phyloP scores from a whole-genome alignment of 2,329 filamentous ascomycete genomes.

The Diaporthe nobilis region DNA sequence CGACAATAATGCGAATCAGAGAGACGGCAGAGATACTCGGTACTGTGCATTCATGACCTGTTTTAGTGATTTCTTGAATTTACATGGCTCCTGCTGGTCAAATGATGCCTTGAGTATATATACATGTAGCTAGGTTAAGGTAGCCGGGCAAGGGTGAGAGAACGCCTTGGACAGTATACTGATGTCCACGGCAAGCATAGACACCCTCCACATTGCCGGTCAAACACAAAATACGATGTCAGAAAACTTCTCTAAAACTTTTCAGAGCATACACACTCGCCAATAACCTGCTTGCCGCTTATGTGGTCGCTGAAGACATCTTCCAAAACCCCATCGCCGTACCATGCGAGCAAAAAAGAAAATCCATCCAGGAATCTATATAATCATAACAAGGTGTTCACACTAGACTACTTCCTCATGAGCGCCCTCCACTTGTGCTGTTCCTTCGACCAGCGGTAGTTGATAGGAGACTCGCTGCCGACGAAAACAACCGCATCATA shows the following conservation, averaged over 20 bases:
- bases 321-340: neutral
- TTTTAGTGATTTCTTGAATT: neutral
- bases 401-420: constrained; percentile 17
- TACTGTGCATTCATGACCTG: neutral
- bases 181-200: neutral
- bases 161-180: neutral
- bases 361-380: neutral
- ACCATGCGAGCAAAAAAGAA: neutral
- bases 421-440: constrained; percentile 31
- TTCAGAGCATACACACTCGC: neutral
- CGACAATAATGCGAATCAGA: neutral
- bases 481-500: constrained; percentile 53
- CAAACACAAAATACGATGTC: neutral
- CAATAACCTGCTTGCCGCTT: neutral
- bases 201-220: neutral
- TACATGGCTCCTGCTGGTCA: neutral
- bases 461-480: constrained; percentile 49
- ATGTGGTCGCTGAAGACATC: neutral
- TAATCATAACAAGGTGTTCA: too few species aligned
- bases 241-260: neutral
- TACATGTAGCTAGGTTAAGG: neutral
- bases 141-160: neutral
- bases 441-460: constrained; percentile 44
- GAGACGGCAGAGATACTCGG: neutral
- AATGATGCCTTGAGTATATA: neutral